Evolutionary conservation across 2,329 filamentous ascomycete genomes (phyloP).

Genomic region (Neocatenulostroma microsporum): DNA sequence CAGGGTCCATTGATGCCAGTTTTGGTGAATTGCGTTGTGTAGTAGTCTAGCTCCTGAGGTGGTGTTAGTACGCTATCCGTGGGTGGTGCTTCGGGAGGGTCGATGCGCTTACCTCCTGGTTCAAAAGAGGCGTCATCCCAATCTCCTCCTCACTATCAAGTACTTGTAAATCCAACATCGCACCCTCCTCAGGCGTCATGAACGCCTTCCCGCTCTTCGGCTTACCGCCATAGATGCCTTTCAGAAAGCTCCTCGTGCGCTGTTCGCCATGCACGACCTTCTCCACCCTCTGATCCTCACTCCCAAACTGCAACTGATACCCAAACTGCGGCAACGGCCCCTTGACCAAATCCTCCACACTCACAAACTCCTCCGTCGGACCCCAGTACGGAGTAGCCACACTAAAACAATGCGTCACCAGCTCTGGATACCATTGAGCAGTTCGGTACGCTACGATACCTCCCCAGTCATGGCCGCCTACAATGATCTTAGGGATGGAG

Average conservation of each 20-base stretch:
- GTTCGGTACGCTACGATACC: slow-evolving; percentile 68
- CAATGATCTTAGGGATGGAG: slow-evolving; percentile 54
- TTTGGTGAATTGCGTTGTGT: slow-evolving; percentile 61
- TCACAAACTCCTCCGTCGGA: slow-evolving; percentile 46
- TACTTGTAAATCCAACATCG: slow-evolving; percentile 57
- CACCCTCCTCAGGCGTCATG: slow-evolving; percentile 55
- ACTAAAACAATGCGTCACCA: slow-evolving; percentile 68
- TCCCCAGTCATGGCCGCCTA: slow-evolving; percentile 92
- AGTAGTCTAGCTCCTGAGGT: slow-evolving; percentile 62
- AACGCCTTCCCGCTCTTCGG: slow-evolving; percentile 48
- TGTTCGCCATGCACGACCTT: slow-evolving; percentile 40
- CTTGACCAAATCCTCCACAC: slow-evolving; percentile 54
- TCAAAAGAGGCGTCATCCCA: slow-evolving; percentile 52
- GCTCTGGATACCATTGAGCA: slow-evolving; percentile 62
- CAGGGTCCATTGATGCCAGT: slow-evolving; percentile 68
- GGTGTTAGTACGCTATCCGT: too few relatives aligned
- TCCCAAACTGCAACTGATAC: slow-evolving; percentile 75
- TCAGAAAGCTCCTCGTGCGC: slow-evolving; percentile 62
- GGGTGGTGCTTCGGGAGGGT: too few relatives aligned
- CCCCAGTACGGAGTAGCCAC: slow-evolving; percentile 68
- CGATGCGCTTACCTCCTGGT: slow-evolving; percentile 46
- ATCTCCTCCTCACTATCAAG: slow-evolving; percentile 44
- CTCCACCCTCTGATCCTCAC: slow-evolving; percentile 43
- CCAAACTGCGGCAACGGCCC: slow-evolving; percentile 58
- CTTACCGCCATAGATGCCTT: slow-evolving; percentile 60